Evolutionary conservation across 2,329 filamentous ascomycete genomes (phyloP), one percentile per base, ranked within the genome.

Genomic region (Ascochyta koolunga): DNA sequence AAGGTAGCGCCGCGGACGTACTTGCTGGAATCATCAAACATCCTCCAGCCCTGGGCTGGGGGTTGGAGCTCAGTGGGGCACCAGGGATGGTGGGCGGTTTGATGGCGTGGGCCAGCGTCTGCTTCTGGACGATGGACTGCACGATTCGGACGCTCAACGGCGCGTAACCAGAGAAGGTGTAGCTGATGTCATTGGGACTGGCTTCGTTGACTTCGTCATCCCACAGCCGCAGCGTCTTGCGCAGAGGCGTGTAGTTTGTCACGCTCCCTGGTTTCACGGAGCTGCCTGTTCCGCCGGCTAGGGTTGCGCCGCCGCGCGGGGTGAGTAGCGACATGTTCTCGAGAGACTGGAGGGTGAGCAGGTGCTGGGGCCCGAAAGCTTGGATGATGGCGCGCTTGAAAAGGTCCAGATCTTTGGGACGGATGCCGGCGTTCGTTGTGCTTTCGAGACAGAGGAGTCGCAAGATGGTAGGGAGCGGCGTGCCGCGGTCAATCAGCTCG

Each of bases 161-260:
- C 4, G 96, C 95, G 71, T 98, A 99, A 46, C 95, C 96, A 60
- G 91, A 96, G 77, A 98, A 99, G 10, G 97, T 93, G 68, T 99
- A 99, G n/a, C 93, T 89, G 57, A 98, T 88, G 66, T 99, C 95
- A 67, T 95, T 90, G 2, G 95, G 95, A 40, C 96, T 89, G 54
- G 95, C 88, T 75, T 99, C 95, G 70, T 96, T 93, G 33, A 99
- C 93, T 72, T 98, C 95, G 71, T 99, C 95, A 50, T 97, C 89
- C 70, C 97, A 96, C 15, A 99, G 83, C 25, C 89, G 86, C 13
- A 99, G 84, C 56, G 88, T 87, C 73, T 95, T 96, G 49, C 96
- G 89, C 5, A 98, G 79, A 62, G 91, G 90, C 4, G 86, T 88
- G 77, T 97, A 99, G 72, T 98, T 97, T 10, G 93, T 96, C n/a